phyloP scores from a whole-genome alignment of 768 basidiomycete genomes.

The Rhodotorula taiwanensis region DNA sequence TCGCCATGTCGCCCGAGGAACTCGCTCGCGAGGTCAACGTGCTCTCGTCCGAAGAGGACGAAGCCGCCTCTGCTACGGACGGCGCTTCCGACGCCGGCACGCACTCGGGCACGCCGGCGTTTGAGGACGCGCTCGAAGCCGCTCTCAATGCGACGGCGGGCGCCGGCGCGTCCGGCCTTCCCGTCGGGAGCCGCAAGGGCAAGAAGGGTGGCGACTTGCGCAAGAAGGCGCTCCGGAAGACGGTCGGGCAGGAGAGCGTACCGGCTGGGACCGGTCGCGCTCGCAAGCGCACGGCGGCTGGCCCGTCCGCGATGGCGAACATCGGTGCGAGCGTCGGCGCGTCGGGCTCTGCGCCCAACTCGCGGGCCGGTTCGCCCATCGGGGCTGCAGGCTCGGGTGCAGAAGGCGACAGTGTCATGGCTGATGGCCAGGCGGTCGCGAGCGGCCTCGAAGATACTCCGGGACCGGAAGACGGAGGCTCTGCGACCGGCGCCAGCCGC shows the following conservation, averaged over 20 bases:
- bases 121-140: slow-evolving; percentile 21
- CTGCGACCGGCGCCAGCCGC: not conserved
- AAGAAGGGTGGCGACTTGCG: slow-evolving; percentile 54
- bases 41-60: slow-evolving; percentile 10
- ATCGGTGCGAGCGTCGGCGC: not conserved
- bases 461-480: not conserved
- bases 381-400: slow-evolving; percentile 2
- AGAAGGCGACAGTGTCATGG: slow-evolving; percentile 21
- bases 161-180: slow-evolving; percentile 45
- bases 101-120: not conserved
- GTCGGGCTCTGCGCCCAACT: slow-evolving; percentile 26
- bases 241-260: slow-evolving; percentile 49
- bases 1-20: slow-evolving; percentile 32
- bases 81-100: slow-evolving; percentile 25
- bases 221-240: slow-evolving; percentile 70
- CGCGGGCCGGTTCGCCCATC: slow-evolving; percentile 13
- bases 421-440: slow-evolving; percentile 1
- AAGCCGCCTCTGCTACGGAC: slow-evolving; percentile 12
- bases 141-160: not conserved
- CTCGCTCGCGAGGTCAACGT: slow-evolving; percentile 15
- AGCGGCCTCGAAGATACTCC: not conserved
- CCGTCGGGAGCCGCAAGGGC: not conserved
- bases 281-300: slow-evolving; percentile 35
- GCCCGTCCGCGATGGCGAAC: slow-evolving; percentile 29
- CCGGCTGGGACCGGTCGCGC: slow-evolving; percentile 44